Evolutionary conservation across 139 green algal genomes (phyloP).

Genomic region (Volvox reticuliferus): DNA sequence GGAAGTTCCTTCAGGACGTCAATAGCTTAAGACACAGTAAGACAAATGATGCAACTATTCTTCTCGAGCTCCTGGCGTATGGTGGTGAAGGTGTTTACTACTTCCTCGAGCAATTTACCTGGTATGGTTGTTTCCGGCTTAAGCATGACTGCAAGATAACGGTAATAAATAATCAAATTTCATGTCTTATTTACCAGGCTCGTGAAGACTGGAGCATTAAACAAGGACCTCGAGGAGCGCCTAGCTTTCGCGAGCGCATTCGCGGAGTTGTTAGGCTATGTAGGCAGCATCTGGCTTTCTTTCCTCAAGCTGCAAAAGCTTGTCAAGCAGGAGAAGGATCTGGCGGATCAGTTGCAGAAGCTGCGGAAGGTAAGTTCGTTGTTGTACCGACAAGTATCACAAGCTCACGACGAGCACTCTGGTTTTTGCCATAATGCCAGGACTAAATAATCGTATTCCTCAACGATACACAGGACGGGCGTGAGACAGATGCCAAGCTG

Average conservation of each 20-base stretch:
- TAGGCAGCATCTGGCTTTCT: constrained; percentile 75
- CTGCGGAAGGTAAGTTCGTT: constrained; percentile 17
- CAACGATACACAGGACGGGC: constrained; percentile 43
- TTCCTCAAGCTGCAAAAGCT: constrained; percentile 56
- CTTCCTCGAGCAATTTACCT: constrained; percentile 88
- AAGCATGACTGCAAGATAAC: background rate
- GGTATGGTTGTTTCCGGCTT: constrained; percentile 44
- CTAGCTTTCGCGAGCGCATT: constrained; percentile 71
- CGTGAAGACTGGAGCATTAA: constrained; percentile 84
- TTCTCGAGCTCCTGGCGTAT: constrained; percentile 77
- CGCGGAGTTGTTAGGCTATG: constrained; percentile 84
- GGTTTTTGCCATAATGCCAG: no score
- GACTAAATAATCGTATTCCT: background rate
- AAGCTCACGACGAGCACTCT: no score
- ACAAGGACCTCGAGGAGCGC: constrained; percentile 62
- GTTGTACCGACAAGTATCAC: background rate
- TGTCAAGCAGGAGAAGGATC: constrained; percentile 64
- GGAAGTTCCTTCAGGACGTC: constrained; percentile 87
- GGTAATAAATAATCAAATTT: background rate
- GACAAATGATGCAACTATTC: constrained; percentile 33
- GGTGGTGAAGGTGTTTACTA: constrained; percentile 86
- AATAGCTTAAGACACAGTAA: constrained; percentile 74
- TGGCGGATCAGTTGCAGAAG: constrained; percentile 59
- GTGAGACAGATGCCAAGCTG: constrained; percentile 32
- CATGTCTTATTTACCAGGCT: constrained; percentile 66